Evolutionary conservation across 2,329 filamentous ascomycete species (phyloP).

Genomic region (Pseudogymnoascus sp.): DNA sequence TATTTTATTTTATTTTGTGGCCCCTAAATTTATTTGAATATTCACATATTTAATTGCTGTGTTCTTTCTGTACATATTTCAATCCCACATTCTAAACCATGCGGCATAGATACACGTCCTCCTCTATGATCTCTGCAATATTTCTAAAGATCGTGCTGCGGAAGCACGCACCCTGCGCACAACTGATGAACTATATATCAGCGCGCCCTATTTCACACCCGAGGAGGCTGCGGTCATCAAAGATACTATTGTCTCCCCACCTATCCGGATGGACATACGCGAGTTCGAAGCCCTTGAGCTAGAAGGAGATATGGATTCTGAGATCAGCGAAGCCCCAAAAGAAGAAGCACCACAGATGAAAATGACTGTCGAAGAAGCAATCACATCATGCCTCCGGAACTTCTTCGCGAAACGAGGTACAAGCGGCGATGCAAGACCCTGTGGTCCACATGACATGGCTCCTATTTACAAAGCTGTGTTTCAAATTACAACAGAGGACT

Average conservation of each 20-base stretch:
- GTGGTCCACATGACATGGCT: slow-evolving; percentile 26
- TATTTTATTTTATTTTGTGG: background rate
- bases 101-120: slow-evolving; percentile 18
- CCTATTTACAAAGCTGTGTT: slow-evolving; percentile 19
- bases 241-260: slow-evolving; percentile 14
- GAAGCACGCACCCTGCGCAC: slow-evolving; percentile 18
- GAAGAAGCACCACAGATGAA: slow-evolving; percentile 12
- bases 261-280: slow-evolving; percentile 12
- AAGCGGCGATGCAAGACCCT: slow-evolving; percentile 26
- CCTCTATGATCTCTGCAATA: slow-evolving; percentile 22
- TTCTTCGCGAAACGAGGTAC: slow-evolving; percentile 26
- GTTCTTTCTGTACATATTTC: background rate
- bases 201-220: slow-evolving; percentile 24
- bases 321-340: slow-evolving; percentile 3
- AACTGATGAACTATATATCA: slow-evolving; percentile 25
- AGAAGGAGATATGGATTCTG: slow-evolving; percentile 1
- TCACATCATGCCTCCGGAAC: slow-evolving; percentile 19
- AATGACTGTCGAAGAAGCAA: slow-evolving; percentile 20
- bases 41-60: background rate
- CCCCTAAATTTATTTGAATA: too few species aligned
- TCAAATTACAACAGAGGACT: slow-evolving; percentile 16
- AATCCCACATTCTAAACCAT: background rate
- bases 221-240: slow-evolving; percentile 20
- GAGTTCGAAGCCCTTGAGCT: slow-evolving; percentile 11
- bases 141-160: slow-evolving; percentile 16